Base-by-base conservation (phyloP, 345 rosid genomes). In the Gossypium raimondii region DNA sequence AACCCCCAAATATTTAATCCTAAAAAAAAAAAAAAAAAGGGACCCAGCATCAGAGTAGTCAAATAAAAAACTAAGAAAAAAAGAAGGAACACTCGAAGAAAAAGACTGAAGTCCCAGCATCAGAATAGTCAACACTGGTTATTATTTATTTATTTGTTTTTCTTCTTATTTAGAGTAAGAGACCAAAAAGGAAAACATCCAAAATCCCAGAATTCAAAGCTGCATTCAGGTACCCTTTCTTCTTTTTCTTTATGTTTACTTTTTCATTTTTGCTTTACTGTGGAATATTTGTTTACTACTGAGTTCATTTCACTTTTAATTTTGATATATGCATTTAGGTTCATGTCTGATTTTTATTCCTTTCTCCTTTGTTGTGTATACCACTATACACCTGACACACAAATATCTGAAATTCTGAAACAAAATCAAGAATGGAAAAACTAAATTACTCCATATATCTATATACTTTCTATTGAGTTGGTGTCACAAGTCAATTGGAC, bases 181-280 rank as follows among this genome's bases (percentile, higher is more conserved):
- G 50, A 67, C 24, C 25, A 20, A 38, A 63, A n/a, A 57, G 29
- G 29, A 18, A 22, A 14, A 4, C 22, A 53, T 22, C 24, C 22
- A 53, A 5, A 27, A 25, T 16, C 12, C 44, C 44, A 14, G 2
- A 50, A 50, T 69, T 9, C 20, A 29, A 34, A 69, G 73, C 59
- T 69, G 53, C 65, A 55, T 72, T 72, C 65, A 22, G 66, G 75
- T 57, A 57, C n/a, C 55, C 9, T 22, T 57, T 43, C 41, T 43
- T 64, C n/a, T 25, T 60, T 60, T 9, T n/a, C 4, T 16, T 17
- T 52, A 20, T 2, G 20, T 34, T 34, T 34, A 34, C 41, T 48
- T 12, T 13, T 18, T 9, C 1, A 29, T 53, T 55, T 71, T 27
- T 50, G 1, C n/a, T 50, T 48, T 8, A 5, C 17, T 3, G 34